These are phyloP conservation scores for Trichophyton rubrum DNA, from an alignment of 2,329 filamentous ascomycete genomes.

Conservation along the genomic window DNA sequence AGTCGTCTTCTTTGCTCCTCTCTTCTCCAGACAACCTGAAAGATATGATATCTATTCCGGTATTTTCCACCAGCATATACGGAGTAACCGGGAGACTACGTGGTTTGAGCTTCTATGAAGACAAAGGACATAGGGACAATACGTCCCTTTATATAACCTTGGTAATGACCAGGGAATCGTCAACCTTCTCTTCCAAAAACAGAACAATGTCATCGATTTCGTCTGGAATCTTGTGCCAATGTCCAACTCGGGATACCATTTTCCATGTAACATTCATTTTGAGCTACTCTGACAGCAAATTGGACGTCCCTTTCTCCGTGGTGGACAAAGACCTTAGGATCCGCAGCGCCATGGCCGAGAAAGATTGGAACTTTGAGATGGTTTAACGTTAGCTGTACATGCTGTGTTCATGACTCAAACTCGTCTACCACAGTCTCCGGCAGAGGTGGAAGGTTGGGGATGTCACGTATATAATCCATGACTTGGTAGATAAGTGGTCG, in stretches of 20 bases:
- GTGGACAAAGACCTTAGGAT: constrained; percentile 30
- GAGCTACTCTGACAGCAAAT: constrained; percentile 17
- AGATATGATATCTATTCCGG: too few relatives aligned
- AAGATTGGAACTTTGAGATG: constrained; percentile 28
- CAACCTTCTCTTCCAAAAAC: constrained; percentile 19
- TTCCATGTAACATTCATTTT: constrained; percentile 26
- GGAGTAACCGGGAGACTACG: too few relatives aligned
- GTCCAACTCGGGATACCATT: constrained; percentile 28
- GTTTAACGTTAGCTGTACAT: neutral
- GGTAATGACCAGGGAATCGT: constrained; percentile 3
- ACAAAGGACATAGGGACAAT: too few relatives aligned
- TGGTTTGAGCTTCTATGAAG: too few relatives aligned
- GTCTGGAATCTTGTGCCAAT: constrained; percentile 29
- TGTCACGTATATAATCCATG: neutral
- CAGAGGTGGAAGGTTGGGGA: constrained; percentile 32
- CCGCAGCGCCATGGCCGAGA: constrained; percentile 32
- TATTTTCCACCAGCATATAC: too few relatives aligned
- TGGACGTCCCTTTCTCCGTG: constrained; percentile 19
- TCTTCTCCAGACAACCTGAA: too few relatives aligned
- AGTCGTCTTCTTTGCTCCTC: too few relatives aligned
- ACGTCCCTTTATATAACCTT: too few relatives aligned
- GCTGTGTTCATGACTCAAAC: neutral
- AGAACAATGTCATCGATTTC: constrained; percentile 37
- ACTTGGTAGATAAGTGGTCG: neutral
- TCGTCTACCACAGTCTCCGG: neutral